Conservation (phyloP, 2,329 filamentous ascomycete genomes). For the Alternaria sp. region DNA sequence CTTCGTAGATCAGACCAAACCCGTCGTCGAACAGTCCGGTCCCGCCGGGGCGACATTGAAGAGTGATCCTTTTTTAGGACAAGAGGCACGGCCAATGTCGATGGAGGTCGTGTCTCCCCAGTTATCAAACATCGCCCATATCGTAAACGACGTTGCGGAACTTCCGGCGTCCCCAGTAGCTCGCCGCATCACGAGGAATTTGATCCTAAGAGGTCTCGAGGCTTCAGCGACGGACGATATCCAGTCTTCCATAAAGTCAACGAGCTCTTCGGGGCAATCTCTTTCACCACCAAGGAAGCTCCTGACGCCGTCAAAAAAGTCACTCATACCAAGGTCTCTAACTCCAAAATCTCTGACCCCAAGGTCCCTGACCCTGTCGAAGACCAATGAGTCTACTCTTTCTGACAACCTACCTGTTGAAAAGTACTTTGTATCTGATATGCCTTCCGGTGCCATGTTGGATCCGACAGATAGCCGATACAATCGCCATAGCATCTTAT, state of each 20-base stretch:
- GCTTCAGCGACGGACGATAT: constrained; percentile 39
- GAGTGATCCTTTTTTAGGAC: constrained; percentile 15
- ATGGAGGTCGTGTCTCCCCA: constrained; percentile 19
- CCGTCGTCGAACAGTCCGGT: constrained; percentile 52
- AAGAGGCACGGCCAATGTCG: constrained; percentile 14
- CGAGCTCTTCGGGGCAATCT: constrained; percentile 1
- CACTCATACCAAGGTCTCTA: not conserved
- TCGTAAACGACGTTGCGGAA: constrained; percentile 26
- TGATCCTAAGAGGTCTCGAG: constrained; percentile 42
- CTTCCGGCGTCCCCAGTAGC: constrained; percentile 46
- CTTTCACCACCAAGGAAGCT: not conserved
- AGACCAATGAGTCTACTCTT: constrained; percentile 5
- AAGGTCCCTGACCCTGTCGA: not conserved
- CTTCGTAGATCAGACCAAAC: constrained; percentile 55
- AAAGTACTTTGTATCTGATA: constrained; percentile 4
- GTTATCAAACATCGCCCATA: constrained; percentile 8
- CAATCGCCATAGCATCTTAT: constrained; percentile 37
- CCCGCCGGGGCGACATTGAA: constrained; percentile 21
- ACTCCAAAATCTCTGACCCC: not conserved
- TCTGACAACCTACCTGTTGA: constrained; percentile 6
- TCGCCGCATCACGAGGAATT: constrained; percentile 45
- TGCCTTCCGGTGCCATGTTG: not conserved
- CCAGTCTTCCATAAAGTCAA: constrained; percentile 21
- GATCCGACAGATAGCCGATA: constrained; percentile 5
- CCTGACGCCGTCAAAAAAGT: not conserved